A percentile compares a stretch with the other conserved stretches of the same genome.
Evolutionary conservation across 202 grass and related monocot species (phyloP).

Genomic region (Zoysia matrella): DNA sequence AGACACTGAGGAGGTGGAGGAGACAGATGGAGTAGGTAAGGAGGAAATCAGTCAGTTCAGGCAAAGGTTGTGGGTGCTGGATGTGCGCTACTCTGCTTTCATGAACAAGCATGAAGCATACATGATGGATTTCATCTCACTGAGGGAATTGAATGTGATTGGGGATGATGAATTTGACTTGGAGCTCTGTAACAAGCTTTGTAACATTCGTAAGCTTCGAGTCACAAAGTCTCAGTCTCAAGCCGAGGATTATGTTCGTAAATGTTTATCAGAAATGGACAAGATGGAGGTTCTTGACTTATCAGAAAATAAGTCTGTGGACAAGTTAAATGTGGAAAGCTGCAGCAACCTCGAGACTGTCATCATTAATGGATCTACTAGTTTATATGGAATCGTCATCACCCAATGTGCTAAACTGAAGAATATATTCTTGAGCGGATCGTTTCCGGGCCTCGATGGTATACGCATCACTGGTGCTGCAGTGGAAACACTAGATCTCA

Average conservation of each 20-base stretch:
- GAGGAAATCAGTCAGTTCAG: too few relatives aligned
- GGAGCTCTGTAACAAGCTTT: too few relatives aligned
- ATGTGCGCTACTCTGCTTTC: background rate
- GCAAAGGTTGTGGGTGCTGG: background rate
- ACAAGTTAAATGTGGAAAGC: background rate
- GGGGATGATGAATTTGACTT: background rate
- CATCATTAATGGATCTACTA: background rate
- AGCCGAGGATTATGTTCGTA: too few relatives aligned
- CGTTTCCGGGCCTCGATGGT: rapidly evolving
- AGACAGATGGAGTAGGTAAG: too few relatives aligned
- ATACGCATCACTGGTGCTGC: background rate
- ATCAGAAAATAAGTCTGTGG: background rate
- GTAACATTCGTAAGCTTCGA: background rate
- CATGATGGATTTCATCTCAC: background rate
- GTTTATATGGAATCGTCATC: background rate
- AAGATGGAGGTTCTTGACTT: slow-evolving; percentile 18
- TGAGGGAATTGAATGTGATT: slow-evolving; percentile 10
- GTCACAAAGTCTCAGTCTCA: background rate
- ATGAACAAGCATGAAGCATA: background rate
- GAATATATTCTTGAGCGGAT: background rate
- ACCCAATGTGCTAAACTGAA: background rate
- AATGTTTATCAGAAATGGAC: background rate
- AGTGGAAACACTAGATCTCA: slow-evolving; percentile 3
- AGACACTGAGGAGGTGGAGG: too few relatives aligned
- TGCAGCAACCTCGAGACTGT: slow-evolving; percentile 18